A percentile compares a stretch with the other conserved stretches of the same genome.
phyloP scores from a whole-genome alignment of 768 basidiomycete genomes.

The Pulveroboletus ravenelii region DNA sequence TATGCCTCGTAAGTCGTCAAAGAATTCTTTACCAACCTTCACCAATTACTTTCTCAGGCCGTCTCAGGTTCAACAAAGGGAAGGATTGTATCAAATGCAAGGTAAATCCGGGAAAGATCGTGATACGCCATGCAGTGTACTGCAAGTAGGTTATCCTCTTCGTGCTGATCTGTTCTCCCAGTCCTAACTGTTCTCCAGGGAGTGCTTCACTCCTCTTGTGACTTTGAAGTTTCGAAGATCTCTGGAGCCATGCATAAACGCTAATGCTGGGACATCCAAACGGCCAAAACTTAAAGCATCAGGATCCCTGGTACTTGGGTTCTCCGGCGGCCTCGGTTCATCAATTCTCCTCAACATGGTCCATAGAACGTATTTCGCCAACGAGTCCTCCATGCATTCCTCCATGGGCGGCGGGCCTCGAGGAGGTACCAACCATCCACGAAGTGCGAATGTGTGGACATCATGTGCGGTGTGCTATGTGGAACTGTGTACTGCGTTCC shows the following conservation, averaged over 20 bases:
- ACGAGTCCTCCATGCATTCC: slow-evolving; percentile 18
- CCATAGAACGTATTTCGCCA: slow-evolving; percentile 50
- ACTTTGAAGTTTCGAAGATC: slow-evolving; percentile 58
- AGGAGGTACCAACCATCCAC: slow-evolving; percentile 65
- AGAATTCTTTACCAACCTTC: background rate
- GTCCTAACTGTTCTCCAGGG: slow-evolving; percentile 33
- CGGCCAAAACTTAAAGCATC: slow-evolving; percentile 59
- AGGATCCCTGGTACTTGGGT: slow-evolving; percentile 63
- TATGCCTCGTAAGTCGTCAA: slow-evolving; percentile 55
- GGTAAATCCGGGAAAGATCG: slow-evolving; percentile 54
- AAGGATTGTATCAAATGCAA: slow-evolving; percentile 75
- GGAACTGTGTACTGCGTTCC: slow-evolving; percentile 58
- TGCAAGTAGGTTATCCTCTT: slow-evolving; percentile 57
- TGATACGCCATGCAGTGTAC: slow-evolving; percentile 77
- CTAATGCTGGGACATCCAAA: slow-evolving; percentile 48
- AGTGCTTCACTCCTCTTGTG: slow-evolving; percentile 63
- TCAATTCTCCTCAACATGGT: slow-evolving; percentile 69
- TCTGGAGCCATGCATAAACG: slow-evolving; percentile 62
- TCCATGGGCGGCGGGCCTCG: slow-evolving; percentile 28
- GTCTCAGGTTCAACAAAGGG: slow-evolving; percentile 62
- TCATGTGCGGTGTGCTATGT: slow-evolving; percentile 64
- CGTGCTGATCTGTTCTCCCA: slow-evolving; percentile 6
- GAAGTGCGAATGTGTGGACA: slow-evolving; percentile 58
- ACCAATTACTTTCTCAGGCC: slow-evolving; percentile 38
- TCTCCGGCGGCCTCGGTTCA: slow-evolving; percentile 79